Evolutionary conservation across 805 yeast genomes (phyloP).

Genomic region (Pichia phayaonensis): DNA sequence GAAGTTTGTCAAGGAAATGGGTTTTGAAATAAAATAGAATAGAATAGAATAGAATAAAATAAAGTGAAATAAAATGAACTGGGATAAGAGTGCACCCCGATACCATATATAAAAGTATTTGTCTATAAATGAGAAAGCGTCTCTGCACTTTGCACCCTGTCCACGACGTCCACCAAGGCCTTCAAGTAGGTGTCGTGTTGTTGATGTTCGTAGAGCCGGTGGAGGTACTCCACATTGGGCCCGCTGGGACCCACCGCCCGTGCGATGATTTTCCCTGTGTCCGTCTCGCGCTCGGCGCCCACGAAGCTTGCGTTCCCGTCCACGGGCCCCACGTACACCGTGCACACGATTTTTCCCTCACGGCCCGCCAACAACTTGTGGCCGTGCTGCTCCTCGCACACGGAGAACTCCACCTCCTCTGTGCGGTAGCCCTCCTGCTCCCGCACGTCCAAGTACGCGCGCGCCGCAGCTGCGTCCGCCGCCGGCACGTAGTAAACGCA

Average conservation of each 20-base stretch:
- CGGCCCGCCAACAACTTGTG: not conserved
- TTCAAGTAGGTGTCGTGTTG: constrained; percentile 28
- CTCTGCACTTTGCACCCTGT: not conserved
- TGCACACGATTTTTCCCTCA: constrained; percentile 30
- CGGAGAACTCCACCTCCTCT: not conserved
- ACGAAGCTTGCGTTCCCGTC: constrained; percentile 61
- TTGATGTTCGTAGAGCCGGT: constrained; percentile 42
- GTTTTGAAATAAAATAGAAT: not conserved
- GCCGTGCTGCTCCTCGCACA: not conserved
- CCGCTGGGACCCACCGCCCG: constrained; percentile 74
- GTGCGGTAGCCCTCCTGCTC: not conserved
- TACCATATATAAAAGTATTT: no score
- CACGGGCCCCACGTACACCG: constrained; percentile 62
- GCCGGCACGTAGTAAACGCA: not conserved
- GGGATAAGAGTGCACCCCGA: no score
- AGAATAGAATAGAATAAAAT: no score
- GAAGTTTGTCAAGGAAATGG: constrained; percentile 8
- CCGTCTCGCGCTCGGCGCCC: constrained; percentile 63
- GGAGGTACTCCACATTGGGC: constrained; percentile 62
- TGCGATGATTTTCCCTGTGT: constrained; percentile 56
- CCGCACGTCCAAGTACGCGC: not conserved
- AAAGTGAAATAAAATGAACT: no score
- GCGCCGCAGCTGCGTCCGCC: not conserved
- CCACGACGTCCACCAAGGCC: not conserved
- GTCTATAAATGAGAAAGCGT: no score